These are phyloP conservation scores for California macrophylla DNA, from an alignment of 441 rosid species.

Conservation along the genomic window DNA sequence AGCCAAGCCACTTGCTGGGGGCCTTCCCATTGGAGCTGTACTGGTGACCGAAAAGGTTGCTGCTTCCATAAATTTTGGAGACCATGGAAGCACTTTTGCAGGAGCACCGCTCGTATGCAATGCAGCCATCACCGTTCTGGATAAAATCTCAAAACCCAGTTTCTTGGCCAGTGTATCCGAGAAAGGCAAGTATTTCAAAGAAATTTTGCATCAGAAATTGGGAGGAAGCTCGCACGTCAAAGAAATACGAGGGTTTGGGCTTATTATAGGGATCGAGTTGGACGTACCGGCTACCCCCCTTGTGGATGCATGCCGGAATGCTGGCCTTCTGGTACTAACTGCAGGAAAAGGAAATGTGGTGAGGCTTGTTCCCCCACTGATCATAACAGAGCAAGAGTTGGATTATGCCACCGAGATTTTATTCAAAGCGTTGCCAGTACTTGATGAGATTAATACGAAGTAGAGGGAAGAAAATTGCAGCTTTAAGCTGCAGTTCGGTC, in stretches of 20 bases:
- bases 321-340: slow-evolving; percentile 62
- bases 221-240: slow-evolving; percentile 58
- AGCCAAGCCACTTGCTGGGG: slow-evolving; percentile 84
- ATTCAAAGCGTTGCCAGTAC: slow-evolving; percentile 28
- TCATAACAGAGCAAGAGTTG: slow-evolving; percentile 56
- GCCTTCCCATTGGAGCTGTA: slow-evolving; percentile 66
- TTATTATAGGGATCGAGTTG: slow-evolving; percentile 64
- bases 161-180: slow-evolving; percentile 54
- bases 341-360: slow-evolving; percentile 86
- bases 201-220: slow-evolving; percentile 38
- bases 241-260: slow-evolving; percentile 74
- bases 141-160: slow-evolving; percentile 52
- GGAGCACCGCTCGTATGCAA: slow-evolving; percentile 61
- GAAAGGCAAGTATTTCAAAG: slow-evolving; percentile 58
- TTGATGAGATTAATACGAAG: slow-evolving; percentile 25
- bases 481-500: too few species aligned
- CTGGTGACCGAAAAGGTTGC: slow-evolving; percentile 69
- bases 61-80: slow-evolving; percentile 52
- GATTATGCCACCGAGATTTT: slow-evolving; percentile 51
- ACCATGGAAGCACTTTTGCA: slow-evolving; percentile 84
- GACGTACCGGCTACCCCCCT: slow-evolving; percentile 55
- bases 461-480: slow-evolving; percentile 3
- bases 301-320: slow-evolving; percentile 62
- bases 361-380: slow-evolving; percentile 71
- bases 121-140: slow-evolving; percentile 50